Percentiles rank a stretch among this genome's conserved stretches.
Conservation (phyloP, 768 basidiomycete species). For the Boletus barrowsii region DNA sequence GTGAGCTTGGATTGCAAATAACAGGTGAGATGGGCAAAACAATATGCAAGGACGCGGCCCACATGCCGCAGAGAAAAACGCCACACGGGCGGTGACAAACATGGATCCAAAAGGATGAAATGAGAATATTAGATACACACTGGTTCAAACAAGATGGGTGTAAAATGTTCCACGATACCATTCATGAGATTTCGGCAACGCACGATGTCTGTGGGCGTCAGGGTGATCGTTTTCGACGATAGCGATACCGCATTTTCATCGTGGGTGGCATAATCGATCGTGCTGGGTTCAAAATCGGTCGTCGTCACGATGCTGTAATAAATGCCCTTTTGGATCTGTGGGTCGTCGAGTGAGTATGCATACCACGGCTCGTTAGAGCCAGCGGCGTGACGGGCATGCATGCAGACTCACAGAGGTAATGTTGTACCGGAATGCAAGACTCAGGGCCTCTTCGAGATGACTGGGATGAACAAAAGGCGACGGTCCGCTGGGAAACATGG, state of each 20-base stretch:
- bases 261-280: slow-evolving; percentile 8
- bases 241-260: background rate
- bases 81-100: background rate
- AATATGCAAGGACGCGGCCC: background rate
- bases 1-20: background rate
- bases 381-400: background rate
- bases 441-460: slow-evolving; percentile 51
- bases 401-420: slow-evolving; percentile 46
- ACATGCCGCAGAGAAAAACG: background rate
- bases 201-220: slow-evolving; percentile 34
- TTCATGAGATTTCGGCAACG: slow-evolving; percentile 51
- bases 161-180: slow-evolving; percentile 61
- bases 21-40: no score
- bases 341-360: background rate
- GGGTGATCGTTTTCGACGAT: slow-evolving; percentile 4
- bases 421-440: slow-evolving; percentile 46
- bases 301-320: slow-evolving; percentile 63
- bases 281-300: slow-evolving; percentile 50
- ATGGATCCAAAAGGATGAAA: no score
- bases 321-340: slow-evolving; percentile 57
- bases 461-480: slow-evolving; percentile 40
- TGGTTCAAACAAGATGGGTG: slow-evolving; percentile 69
- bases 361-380: background rate
- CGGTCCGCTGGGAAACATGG: slow-evolving; percentile 50
- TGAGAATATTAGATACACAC: slow-evolving; percentile 20